phyloP scores from a whole-genome alignment of 176 grass and related monocot species.

The Olyra latifolia region DNA sequence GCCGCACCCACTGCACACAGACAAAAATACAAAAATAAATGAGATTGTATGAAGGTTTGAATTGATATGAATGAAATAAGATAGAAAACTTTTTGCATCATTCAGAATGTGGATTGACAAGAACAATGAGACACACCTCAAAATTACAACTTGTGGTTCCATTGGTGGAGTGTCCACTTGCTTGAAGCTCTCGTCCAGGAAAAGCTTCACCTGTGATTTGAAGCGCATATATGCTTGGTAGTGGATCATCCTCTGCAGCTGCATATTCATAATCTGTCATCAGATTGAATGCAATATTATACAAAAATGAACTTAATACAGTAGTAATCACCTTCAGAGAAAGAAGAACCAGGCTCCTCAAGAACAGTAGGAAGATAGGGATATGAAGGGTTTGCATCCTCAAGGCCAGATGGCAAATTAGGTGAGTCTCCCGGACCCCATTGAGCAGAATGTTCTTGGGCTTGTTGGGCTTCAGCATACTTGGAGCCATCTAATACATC shows the following conservation, averaged over 20 bases:
- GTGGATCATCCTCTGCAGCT: slow-evolving; percentile 85
- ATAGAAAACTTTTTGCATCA: slow-evolving; percentile 13
- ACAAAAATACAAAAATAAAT: slow-evolving; percentile 5
- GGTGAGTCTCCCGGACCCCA: slow-evolving; percentile 66
- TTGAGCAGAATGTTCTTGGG: slow-evolving; percentile 50
- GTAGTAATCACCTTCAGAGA: slow-evolving; percentile 80
- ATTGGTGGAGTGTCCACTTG: slow-evolving; percentile 85
- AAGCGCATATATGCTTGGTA: slow-evolving; percentile 87
- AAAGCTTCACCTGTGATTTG: slow-evolving; percentile 88
- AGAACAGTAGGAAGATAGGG: slow-evolving; percentile 85
- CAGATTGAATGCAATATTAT: not conserved
- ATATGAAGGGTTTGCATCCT: slow-evolving; percentile 60
- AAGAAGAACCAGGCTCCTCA: slow-evolving; percentile 87
- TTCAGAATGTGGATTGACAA: not conserved
- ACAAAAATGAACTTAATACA: slow-evolving; percentile 20
- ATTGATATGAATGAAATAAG: not conserved
- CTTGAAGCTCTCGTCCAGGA: slow-evolving; percentile 91
- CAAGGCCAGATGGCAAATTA: slow-evolving; percentile 56
- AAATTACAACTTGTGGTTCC: slow-evolving; percentile 98
- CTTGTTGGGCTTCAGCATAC: slow-evolving; percentile 31
- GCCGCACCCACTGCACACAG: slow-evolving; percentile 78
- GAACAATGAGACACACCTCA: slow-evolving; percentile 48
- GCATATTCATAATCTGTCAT: slow-evolving; percentile 35
- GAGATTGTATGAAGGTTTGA: slow-evolving; percentile 18
- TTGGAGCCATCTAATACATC: slow-evolving; percentile 51